Evolutionary conservation across 805 yeast genomes (phyloP), one percentile per base, ranked within the genome.

Genomic region (Torulaspora gathmanii): DNA sequence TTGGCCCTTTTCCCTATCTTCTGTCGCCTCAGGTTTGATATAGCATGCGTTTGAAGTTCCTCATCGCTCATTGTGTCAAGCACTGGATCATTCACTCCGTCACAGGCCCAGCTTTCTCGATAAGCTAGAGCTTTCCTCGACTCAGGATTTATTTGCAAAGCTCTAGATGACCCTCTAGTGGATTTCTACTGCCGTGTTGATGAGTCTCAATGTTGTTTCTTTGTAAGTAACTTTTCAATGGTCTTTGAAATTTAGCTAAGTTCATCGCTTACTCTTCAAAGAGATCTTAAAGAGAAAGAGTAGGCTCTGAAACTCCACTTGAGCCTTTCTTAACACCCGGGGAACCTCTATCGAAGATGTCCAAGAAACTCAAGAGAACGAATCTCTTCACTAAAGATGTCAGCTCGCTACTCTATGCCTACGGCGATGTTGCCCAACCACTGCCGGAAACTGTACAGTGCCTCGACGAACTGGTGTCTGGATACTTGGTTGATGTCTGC

Each of bases 381-480:
- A 70, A 70, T 50, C 55, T 73, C 11, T 76, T 76, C 55, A 61
- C 77, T 4, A 71, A 70, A 35, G 81, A 78, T 49, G 67, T 82
- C 26, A 75, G 77, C 51, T 73, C 84, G 0, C 61, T 84, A 39
- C 63, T 84, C 44, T 84, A 78, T 52, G 89, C 89, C 0, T 83
- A 75, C 60, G 91, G 91, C 1, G 91, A 84, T 56, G 82, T 77
- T 2, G 65, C 76, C n/a, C 72, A 79, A 36, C 91, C 91, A 1
- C 69, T 78, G 35, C 73, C 77, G 10, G 86, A 82, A 46, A 80
- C 86, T 0, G 78, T 81, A 1, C 79, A 80, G 27, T 76, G 78
- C 3, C 58, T 84, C 26, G 91, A 84, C 53, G 91, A 84, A 50
- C 70, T 83, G 5, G 72, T 84, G 8, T 76, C 82, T 9, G 78